Evolutionary conservation across 306 rosid species (phyloP).

Genomic region (Acacia acuminata): DNA sequence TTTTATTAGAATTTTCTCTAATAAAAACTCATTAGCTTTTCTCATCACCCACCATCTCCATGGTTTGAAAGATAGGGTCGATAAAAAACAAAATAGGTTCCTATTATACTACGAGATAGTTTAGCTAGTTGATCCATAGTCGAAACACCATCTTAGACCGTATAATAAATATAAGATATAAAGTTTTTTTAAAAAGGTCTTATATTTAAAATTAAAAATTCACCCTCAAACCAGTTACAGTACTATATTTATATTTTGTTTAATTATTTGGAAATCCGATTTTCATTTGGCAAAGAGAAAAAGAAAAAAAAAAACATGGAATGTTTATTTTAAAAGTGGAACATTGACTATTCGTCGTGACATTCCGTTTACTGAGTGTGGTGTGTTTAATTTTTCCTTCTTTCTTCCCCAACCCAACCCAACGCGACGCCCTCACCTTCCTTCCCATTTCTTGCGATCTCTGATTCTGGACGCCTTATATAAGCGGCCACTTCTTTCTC

Average conservation of each 20-base stretch:
- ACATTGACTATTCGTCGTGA: constrained; percentile 39
- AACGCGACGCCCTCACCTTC: background rate
- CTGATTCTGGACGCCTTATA: constrained; percentile 45
- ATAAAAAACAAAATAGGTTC: no score
- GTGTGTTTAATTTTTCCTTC: constrained; percentile 5
- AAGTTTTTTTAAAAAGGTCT: no score
- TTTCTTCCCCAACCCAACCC: constrained; percentile 35
- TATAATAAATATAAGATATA: no score
- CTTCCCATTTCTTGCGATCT: constrained; percentile 18
- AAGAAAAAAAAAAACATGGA: background rate
- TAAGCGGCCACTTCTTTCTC: background rate
- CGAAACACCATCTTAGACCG: no score
- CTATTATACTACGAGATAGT: no score
- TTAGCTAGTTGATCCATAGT: no score
- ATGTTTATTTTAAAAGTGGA: background rate
- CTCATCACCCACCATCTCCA: no score
- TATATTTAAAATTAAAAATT: no score
- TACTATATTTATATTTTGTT: background rate
- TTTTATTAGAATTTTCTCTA: no score
- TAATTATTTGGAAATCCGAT: background rate
- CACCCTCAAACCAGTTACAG: no score
- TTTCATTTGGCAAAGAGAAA: background rate
- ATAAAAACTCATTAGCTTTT: no score
- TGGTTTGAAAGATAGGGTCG: no score
- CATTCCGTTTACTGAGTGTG: constrained; percentile 40